Percentiles rank a stretch among this genome's conserved stretches.
Evolutionary conservation across 495 filamentous ascomycete species (phyloP).

Genomic region (Aspergillus cavernicola): DNA sequence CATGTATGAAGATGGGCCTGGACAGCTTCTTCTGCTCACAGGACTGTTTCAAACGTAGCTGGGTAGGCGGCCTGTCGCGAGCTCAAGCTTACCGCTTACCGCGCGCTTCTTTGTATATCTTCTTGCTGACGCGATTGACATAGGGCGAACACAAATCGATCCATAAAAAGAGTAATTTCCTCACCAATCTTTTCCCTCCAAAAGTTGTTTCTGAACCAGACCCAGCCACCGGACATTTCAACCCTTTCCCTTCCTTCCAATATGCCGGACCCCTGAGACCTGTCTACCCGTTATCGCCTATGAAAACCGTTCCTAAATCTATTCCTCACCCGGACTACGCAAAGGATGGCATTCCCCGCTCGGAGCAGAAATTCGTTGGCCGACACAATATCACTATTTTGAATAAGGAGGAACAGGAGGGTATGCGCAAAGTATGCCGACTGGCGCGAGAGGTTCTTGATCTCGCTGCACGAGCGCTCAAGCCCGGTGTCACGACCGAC

Average conservation of each 20-base stretch:
- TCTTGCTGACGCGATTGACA: neutral
- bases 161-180: slow-evolving; percentile 81
- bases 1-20: slow-evolving; percentile 83
- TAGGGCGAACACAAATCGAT: slow-evolving; percentile 80
- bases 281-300: slow-evolving; percentile 81
- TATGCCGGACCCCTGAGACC: slow-evolving; percentile 81
- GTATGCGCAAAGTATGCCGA: slow-evolving; percentile 90
- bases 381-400: slow-evolving; percentile 78
- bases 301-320: slow-evolving; percentile 67
- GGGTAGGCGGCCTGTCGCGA: slow-evolving; percentile 59
- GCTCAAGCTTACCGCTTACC: neutral
- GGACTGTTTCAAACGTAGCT: slow-evolving; percentile 97
- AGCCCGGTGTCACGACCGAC: slow-evolving; percentile 91
- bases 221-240: slow-evolving; percentile 82
- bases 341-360: slow-evolving; percentile 74
- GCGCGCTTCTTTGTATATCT: too few species aligned
- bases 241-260: slow-evolving; percentile 83
- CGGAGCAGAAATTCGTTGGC: slow-evolving; percentile 66
- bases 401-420: slow-evolving; percentile 72
- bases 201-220: slow-evolving; percentile 81
- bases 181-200: slow-evolving; percentile 48
- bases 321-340: slow-evolving; percentile 87
- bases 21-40: slow-evolving; percentile 97
- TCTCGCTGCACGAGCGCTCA: slow-evolving; percentile 74
- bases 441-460: slow-evolving; percentile 90